Conservation (phyloP, 164 flowering plant genomes). For the Akebia trifoliata region DNA sequence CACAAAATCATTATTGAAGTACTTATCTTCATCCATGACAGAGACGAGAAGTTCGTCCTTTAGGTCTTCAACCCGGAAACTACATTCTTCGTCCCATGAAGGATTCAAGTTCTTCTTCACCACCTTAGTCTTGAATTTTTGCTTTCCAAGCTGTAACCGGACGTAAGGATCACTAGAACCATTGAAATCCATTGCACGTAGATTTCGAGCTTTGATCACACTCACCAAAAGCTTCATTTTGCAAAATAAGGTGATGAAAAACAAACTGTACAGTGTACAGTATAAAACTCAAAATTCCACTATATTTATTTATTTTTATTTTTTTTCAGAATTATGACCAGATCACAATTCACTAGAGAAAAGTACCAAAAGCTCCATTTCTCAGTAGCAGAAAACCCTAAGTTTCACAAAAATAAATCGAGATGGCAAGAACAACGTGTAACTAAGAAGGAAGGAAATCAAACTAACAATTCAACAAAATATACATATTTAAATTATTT, state of each 20-base stretch:
- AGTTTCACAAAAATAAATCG: too few relatives aligned
- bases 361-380: background rate
- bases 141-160: constrained; percentile 63
- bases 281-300: too few relatives aligned
- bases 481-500: too few relatives aligned
- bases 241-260: background rate
- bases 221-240: constrained; percentile 70
- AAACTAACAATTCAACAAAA: too few relatives aligned
- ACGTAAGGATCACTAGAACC: constrained; percentile 90
- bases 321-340: background rate
- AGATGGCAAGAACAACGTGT: too few relatives aligned
- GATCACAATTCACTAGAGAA: too few relatives aligned
- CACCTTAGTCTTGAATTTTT: constrained; percentile 60
- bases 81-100: constrained; percentile 74
- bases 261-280: background rate
- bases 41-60: constrained; percentile 58
- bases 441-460: too few relatives aligned
- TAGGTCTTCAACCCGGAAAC: constrained; percentile 78
- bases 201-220: constrained; percentile 63
- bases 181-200: constrained; percentile 78
- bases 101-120: constrained; percentile 84
- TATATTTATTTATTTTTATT: too few relatives aligned
- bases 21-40: constrained; percentile 87
- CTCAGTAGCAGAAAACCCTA: background rate
- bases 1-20: constrained; percentile 77